These are phyloP conservation scores for Alliaria petiolata DNA, from an alignment of 345 rosid genomes.

Conservation along the genomic window DNA sequence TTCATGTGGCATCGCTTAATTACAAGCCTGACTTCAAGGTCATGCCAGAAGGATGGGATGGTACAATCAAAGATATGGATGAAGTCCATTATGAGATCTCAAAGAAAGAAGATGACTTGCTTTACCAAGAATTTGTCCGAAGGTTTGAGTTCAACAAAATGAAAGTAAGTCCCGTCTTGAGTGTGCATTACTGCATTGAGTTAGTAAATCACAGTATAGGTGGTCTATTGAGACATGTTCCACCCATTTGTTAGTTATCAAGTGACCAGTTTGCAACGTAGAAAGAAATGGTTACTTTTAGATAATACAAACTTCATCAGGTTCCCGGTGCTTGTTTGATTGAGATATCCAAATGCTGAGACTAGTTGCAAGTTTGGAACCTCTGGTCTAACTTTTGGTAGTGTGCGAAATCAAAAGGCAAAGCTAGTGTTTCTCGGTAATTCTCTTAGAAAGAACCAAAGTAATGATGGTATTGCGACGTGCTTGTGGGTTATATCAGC, in stretches of 20 bases:
- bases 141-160: conserved; percentile 82
- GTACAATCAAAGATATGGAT: conserved; percentile 80
- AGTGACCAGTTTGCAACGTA: background rate
- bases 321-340: background rate
- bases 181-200: background rate
- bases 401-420: background rate
- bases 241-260: background rate
- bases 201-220: background rate
- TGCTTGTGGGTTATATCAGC: background rate
- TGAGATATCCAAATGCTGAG: background rate
- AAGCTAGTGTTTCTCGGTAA: background rate
- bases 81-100: conserved; percentile 97
- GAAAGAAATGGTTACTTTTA: background rate
- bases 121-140: conserved; percentile 78
- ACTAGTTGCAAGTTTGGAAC: background rate
- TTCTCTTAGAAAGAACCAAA: background rate
- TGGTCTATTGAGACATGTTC: background rate
- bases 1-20: conserved; percentile 92
- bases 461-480: background rate
- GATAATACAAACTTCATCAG: background rate
- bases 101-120: conserved; percentile 92
- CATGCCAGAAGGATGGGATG: conserved; percentile 99
- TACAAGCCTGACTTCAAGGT: conserved; percentile 95
- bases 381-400: background rate
- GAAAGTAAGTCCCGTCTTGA: conserved; percentile 54